A percentile compares a stretch with the other conserved stretches of the same genome.
These are phyloP conservation scores for Globisporangium echinulatum DNA, from an alignment of 352 stramenopile species.

Conservation along the genomic window DNA sequence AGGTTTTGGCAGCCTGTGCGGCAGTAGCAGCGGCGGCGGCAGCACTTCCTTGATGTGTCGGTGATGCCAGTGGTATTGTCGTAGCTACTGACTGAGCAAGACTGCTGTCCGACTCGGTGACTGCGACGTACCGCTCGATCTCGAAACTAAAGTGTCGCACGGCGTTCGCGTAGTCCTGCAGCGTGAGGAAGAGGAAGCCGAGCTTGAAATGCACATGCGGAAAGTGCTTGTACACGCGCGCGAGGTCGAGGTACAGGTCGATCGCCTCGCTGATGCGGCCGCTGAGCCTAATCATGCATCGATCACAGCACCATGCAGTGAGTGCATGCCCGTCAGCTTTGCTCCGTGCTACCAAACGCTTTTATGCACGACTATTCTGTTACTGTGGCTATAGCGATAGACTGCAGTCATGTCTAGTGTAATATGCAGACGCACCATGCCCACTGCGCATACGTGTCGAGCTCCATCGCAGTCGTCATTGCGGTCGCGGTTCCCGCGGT, in stretches of 20 bases:
- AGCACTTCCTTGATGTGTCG: too few relatives aligned
- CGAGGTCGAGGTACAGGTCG: constrained; percentile 41
- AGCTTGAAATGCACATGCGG: constrained; percentile 58
- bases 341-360: too few relatives aligned
- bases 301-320: too few relatives aligned
- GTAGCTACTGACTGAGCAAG: too few relatives aligned
- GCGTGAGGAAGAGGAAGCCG: constrained; percentile 31
- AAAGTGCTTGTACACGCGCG: constrained; percentile 24
- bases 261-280: constrained; percentile 37
- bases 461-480: constrained; percentile 15
- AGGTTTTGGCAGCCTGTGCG: constrained; percentile 19
- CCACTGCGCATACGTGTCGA: constrained; percentile 46
- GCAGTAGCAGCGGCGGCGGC: neutral
- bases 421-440: constrained; percentile 23
- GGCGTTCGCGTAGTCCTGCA: constrained; percentile 23
- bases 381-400: too few relatives aligned
- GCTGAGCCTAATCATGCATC: constrained; percentile 22
- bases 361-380: too few relatives aligned
- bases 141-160: constrained; percentile 33
- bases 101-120: neutral
- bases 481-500: neutral
- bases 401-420: too few relatives aligned
- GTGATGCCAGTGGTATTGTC: too few relatives aligned
- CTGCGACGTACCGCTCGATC: constrained; percentile 23
- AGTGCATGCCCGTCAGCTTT: too few relatives aligned